phyloP scores from a whole-genome alignment of 805 yeast genomes.

The Hyphopichia homilentoma region DNA sequence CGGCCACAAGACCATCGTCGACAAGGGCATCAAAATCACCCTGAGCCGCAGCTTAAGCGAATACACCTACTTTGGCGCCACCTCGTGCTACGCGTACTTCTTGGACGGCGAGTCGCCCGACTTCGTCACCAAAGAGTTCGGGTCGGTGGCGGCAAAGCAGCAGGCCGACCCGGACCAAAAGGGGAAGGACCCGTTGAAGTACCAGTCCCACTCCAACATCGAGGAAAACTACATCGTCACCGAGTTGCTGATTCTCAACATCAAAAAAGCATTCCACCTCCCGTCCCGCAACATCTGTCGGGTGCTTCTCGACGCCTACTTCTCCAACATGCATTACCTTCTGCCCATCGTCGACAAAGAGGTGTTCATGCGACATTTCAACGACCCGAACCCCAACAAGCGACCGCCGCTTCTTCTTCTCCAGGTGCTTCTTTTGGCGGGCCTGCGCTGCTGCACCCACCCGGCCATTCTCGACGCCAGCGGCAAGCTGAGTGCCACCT shows the following conservation, averaged over 20 bases:
- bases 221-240: conserved; percentile 2
- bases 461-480: conserved; percentile 7
- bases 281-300: conserved; percentile 5
- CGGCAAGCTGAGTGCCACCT: conserved; percentile 3
- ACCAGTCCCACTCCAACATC: conserved; percentile 2
- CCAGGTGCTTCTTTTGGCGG: conserved; percentile 4
- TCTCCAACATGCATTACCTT: conserved; percentile 6
- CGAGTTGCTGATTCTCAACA: conserved; percentile 6
- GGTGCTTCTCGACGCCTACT: conserved; percentile 5
- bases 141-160: background rate
- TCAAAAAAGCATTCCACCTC: conserved; percentile 6
- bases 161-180: background rate
- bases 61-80: conserved; percentile 7
- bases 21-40: conserved; percentile 3
- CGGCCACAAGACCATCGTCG: background rate
- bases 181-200: background rate
- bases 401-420: conserved; percentile 9
- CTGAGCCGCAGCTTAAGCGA: conserved; percentile 4
- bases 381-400: conserved; percentile 7
- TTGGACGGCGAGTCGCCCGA: conserved; percentile 1
- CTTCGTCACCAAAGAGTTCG: too few relatives aligned
- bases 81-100: conserved; percentile 8
- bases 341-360: conserved; percentile 9
- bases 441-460: conserved; percentile 5
- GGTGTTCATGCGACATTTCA: conserved; percentile 5